phyloP scores from a whole-genome alignment of 495 filamentous ascomycete species.

The Aspergillus cavernicola region DNA sequence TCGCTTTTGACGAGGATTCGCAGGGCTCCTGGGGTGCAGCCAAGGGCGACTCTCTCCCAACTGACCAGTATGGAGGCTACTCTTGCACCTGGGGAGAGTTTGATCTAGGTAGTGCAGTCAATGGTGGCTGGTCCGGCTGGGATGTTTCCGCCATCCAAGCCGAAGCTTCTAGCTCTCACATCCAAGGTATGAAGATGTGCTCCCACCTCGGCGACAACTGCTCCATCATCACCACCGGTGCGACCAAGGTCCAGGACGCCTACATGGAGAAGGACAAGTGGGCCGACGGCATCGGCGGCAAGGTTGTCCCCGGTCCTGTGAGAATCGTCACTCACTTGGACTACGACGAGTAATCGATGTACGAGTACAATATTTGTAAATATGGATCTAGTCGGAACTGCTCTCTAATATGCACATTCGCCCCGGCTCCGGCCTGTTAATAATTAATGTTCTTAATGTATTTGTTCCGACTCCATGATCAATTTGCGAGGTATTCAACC shows the following conservation, averaged over 20 bases:
- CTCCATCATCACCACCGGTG: constrained; percentile 31
- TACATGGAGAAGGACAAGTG: constrained; percentile 28
- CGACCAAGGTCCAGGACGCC: constrained; percentile 29
- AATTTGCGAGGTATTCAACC: no score
- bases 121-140: constrained; percentile 40
- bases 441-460: no score
- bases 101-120: constrained; percentile 33
- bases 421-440: no score
- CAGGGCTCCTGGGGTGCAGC: constrained; percentile 39
- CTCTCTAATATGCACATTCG: no score
- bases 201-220: constrained; percentile 25
- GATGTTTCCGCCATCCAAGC: constrained; percentile 48
- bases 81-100: constrained; percentile 47
- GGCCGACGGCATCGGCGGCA: constrained; percentile 36
- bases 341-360: constrained; percentile 23
- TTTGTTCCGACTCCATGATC: no score
- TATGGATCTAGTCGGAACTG: background rate
- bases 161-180: constrained; percentile 27
- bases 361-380: background rate
- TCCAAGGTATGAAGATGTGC: constrained; percentile 40
- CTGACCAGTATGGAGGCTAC: constrained; percentile 35
- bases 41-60: constrained; percentile 31
- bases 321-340: constrained; percentile 29
- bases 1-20: constrained; percentile 48
- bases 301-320: constrained; percentile 28